These are phyloP conservation scores for Metschnikowia vanudenii DNA, from an alignment of 805 yeast species.

Conservation along the genomic window DNA sequence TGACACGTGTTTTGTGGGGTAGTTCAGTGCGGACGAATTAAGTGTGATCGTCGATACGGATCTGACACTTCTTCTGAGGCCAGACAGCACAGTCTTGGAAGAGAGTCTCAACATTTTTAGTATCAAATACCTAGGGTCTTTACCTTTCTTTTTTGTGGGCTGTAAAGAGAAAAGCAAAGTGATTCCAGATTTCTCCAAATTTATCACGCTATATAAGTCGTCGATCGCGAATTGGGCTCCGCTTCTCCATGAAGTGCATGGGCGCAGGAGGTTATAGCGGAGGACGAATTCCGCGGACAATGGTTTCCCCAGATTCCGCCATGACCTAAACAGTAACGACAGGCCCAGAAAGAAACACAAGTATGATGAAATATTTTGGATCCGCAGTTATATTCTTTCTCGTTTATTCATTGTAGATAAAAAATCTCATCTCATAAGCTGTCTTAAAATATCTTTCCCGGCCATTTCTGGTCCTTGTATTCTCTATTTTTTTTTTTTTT, in stretches of 20 bases:
- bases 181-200: not conserved
- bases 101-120: constrained; percentile 14
- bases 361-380: no score
- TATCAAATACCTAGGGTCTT: no score
- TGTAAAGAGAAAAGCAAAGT: no score
- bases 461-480: no score
- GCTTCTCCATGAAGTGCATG: constrained; percentile 14
- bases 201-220: not conserved
- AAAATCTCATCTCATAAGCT: no score
- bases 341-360: no score
- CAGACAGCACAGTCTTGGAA: constrained; percentile 8
- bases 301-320: not conserved
- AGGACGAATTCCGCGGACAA: constrained; percentile 7
- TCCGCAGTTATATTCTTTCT: no score
- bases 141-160: no score
- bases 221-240: constrained; percentile 18
- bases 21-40: constrained; percentile 33
- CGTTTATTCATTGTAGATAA: no score
- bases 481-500: no score
- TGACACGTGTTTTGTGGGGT: constrained; percentile 42
- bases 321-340: no score
- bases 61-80: constrained; percentile 8
- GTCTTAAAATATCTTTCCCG: no score
- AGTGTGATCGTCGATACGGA: constrained; percentile 17
- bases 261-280: not conserved